A percentile compares a stretch with the other conserved stretches of the same genome.
Conservation (phyloP, 202 grass and related monocot species). For the Schoenoplectus triqueter region DNA sequence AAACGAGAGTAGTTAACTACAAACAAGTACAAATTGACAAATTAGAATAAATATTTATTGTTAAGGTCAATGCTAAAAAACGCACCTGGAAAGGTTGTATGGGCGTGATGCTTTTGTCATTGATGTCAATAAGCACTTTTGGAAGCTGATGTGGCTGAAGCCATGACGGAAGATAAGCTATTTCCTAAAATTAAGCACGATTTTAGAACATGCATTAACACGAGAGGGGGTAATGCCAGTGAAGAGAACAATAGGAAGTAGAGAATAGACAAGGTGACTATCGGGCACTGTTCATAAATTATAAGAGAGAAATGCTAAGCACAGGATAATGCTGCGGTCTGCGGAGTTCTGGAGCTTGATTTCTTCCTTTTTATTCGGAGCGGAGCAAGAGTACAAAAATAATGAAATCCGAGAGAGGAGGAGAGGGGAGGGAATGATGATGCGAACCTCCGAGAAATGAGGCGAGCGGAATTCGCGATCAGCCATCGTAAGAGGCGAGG, state of each 20-base stretch:
- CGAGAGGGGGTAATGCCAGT: too few relatives aligned
- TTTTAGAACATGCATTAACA: background rate
- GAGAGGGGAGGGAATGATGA: background rate
- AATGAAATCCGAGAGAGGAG: background rate
- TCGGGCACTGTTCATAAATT: too few relatives aligned
- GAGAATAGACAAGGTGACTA: background rate
- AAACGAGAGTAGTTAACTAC: background rate
- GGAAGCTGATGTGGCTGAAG: slow-evolving; percentile 60
- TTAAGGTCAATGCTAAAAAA: background rate
- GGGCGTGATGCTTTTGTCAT: background rate
- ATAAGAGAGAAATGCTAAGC: slow-evolving; percentile 35
- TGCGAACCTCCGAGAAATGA: slow-evolving; percentile 65
- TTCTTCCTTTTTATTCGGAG: background rate
- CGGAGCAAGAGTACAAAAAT: background rate
- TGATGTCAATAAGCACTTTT: background rate
- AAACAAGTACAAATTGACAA: background rate
- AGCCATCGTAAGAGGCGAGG: slow-evolving; percentile 53
- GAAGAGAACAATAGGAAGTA: background rate
- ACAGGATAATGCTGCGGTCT: slow-evolving; percentile 39
- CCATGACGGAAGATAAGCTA: slow-evolving; percentile 67
- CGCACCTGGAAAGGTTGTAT: slow-evolving; percentile 3
- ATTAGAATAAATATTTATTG: background rate
- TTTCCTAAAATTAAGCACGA: slow-evolving; percentile 45
- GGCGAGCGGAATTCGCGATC: slow-evolving; percentile 60
- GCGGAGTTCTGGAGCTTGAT: slow-evolving; percentile 20